These are phyloP conservation scores for Danielia reshetovae DNA, from an alignment of 805 yeast species.

Conservation along the genomic window DNA sequence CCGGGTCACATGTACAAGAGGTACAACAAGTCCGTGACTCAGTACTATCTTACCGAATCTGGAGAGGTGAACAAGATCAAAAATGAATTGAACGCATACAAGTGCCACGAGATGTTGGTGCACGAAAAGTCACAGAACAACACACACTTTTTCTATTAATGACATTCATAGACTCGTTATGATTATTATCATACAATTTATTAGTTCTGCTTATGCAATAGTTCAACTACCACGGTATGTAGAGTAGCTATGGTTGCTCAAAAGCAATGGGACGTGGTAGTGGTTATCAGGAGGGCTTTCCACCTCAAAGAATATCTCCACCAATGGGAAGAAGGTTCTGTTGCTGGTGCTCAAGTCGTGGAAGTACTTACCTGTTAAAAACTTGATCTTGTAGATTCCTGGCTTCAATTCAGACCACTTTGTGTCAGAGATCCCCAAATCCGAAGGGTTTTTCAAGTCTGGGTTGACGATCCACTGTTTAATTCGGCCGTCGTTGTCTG, in stretches of 20 bases:
- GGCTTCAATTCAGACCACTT: slow-evolving; percentile 47
- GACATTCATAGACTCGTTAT: background rate
- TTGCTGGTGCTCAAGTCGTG: slow-evolving; percentile 20
- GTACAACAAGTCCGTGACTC: slow-evolving; percentile 49
- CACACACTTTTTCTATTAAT: slow-evolving; percentile 61
- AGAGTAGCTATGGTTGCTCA: slow-evolving; percentile 83
- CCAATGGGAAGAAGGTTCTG: slow-evolving; percentile 79
- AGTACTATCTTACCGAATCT: slow-evolving; percentile 48
- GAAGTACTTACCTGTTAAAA: slow-evolving; percentile 70
- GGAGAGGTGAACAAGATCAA: slow-evolving; percentile 52
- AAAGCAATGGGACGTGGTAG: slow-evolving; percentile 83
- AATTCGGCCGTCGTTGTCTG: slow-evolving; percentile 81
- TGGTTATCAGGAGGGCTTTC: slow-evolving; percentile 68
- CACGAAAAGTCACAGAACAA: slow-evolving; percentile 56
- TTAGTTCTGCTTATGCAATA: background rate
- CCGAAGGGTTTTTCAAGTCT: slow-evolving; percentile 9
- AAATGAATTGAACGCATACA: slow-evolving; percentile 60
- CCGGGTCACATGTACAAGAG: slow-evolving; percentile 52
- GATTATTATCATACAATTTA: background rate
- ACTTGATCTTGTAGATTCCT: slow-evolving; percentile 73
- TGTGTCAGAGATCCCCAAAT: slow-evolving; percentile 29
- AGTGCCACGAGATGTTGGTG: slow-evolving; percentile 62
- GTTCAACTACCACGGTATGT: slow-evolving; percentile 82
- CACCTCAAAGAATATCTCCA: slow-evolving; percentile 73
- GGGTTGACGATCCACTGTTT: slow-evolving; percentile 59